These are phyloP conservation scores for Fusarium chlamydosporum DNA, from an alignment of 2,329 filamentous ascomycete species.

Conservation along the genomic window DNA sequence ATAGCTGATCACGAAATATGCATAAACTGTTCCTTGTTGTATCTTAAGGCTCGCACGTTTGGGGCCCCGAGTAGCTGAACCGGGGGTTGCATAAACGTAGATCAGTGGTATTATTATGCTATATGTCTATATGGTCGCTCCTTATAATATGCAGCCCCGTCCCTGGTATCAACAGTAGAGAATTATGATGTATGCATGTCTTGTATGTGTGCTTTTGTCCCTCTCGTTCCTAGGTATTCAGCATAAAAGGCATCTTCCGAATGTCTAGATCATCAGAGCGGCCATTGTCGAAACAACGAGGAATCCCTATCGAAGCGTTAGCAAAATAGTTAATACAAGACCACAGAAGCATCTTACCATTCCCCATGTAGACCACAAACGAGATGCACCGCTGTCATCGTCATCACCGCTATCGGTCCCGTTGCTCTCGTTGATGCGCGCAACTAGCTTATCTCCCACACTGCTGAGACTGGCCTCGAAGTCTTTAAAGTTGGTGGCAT, in stretches of 20 bases:
- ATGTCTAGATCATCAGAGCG: slow-evolving; percentile 46
- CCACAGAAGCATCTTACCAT: background rate
- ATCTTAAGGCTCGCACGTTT: slow-evolving; percentile 6
- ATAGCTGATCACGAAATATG: background rate
- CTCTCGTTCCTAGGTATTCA: slow-evolving; percentile 1
- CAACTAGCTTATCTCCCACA: slow-evolving; percentile 67
- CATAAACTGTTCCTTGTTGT: background rate
- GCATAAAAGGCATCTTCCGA: slow-evolving; percentile 21
- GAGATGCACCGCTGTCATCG: slow-evolving; percentile 20
- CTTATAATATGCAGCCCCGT: slow-evolving; percentile 11
- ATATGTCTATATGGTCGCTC: slow-evolving; percentile 11
- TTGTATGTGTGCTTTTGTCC: background rate
- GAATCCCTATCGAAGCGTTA: slow-evolving; percentile 42
- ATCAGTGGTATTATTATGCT: slow-evolving; percentile 8
- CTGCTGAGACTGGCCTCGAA: slow-evolving; percentile 68
- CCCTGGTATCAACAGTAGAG: background rate
- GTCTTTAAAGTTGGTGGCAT: slow-evolving; percentile 61
- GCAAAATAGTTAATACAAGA: background rate
- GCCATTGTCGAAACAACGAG: slow-evolving; percentile 44
- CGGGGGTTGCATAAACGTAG: slow-evolving; percentile 1
- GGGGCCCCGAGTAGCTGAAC: background rate
- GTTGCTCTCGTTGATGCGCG: slow-evolving; percentile 48
- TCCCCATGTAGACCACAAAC: slow-evolving; percentile 20
- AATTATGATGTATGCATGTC: background rate
- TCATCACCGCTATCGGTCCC: background rate